Percentiles rank a stretch among this genome's conserved stretches.
Evolutionary conservation across 2,329 filamentous ascomycete species (phyloP).

Genomic region (Elsinoe necatrix): DNA sequence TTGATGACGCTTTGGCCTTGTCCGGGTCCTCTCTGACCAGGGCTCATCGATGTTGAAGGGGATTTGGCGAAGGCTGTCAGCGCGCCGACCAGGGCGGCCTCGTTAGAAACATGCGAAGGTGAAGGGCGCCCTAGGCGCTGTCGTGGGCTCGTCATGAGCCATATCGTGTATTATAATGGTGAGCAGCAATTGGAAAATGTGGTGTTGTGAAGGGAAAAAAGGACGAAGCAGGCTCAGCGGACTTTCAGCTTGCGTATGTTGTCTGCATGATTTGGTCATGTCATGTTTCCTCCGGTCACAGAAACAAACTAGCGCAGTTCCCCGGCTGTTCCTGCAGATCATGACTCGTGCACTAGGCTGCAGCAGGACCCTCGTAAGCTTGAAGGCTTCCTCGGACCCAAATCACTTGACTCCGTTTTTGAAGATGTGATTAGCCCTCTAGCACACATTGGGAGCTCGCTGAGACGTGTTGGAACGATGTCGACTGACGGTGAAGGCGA

Average conservation of each 20-base stretch:
- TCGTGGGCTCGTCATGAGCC: constrained; percentile 16
- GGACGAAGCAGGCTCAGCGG: neutral
- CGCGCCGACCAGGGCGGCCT: constrained; percentile 12
- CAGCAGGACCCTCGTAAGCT: neutral
- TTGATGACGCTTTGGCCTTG: neutral
- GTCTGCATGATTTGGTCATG: neutral
- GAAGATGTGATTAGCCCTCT: neutral
- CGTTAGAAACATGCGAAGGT: constrained; percentile 9
- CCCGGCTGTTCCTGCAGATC: constrained; percentile 7
- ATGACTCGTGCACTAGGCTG: constrained; percentile 1
- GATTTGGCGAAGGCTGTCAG: constrained; percentile 14
- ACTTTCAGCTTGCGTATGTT: constrained; percentile 2
- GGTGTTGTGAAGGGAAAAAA: neutral
- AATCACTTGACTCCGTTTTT: neutral
- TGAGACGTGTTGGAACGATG: neutral
- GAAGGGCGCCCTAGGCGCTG: constrained; percentile 12
- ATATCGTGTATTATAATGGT: neutral
- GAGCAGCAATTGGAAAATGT: neutral
- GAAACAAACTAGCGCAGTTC: neutral
- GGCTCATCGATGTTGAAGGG: neutral
- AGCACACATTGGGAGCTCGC: neutral
- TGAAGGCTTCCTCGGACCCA: neutral
- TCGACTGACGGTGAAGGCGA: constrained; percentile 21
- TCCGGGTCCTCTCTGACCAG: neutral
- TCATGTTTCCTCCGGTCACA: constrained; percentile 1